Percentiles rank a stretch among this genome's conserved stretches.
Evolutionary conservation across 2,329 filamentous ascomycete genomes (phyloP).

Genomic region (Pseudocercospora fuligena): DNA sequence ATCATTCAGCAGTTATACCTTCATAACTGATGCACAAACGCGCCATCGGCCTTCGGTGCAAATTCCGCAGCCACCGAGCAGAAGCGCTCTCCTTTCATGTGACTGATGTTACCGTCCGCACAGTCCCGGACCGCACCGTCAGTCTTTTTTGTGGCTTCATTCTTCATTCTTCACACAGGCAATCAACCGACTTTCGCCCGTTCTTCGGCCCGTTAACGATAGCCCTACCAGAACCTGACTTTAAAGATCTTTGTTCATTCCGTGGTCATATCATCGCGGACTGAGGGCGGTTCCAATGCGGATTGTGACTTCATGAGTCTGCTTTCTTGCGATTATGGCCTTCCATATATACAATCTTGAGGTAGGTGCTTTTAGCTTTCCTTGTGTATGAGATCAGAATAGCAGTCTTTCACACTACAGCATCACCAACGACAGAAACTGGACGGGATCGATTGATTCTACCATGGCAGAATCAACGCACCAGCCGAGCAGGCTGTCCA

Average conservation of each 20-base stretch:
- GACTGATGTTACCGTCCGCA: not conserved
- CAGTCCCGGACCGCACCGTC: conserved; percentile 20
- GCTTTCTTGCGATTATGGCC: not conserved
- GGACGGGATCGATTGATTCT: not conserved
- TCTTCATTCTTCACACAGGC: conserved; percentile 4
- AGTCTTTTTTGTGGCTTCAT: conserved; percentile 21
- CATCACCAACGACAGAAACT: no score
- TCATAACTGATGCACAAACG: not conserved
- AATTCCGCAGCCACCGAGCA: not conserved
- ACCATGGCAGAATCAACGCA: conserved; percentile 16
- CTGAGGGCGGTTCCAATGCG: conserved; percentile 22
- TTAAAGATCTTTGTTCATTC: conserved; percentile 14
- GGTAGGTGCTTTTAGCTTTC: conserved; percentile 13
- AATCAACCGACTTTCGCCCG: conserved; percentile 15
- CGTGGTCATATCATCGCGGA: conserved; percentile 12
- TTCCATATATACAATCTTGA: conserved; percentile 13
- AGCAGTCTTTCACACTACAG: not conserved
- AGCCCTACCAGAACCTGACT: conserved; percentile 12
- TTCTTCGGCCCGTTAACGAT: conserved; percentile 14
- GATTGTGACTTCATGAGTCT: conserved; percentile 12
- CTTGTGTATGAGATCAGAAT: not conserved
- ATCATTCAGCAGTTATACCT: no score
- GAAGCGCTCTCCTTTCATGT: not conserved
- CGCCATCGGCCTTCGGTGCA: not conserved
- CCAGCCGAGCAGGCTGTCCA: not conserved